Conservation (phyloP, 2,329 filamentous ascomycete genomes). For the Thielaviopsis musarum region DNA sequence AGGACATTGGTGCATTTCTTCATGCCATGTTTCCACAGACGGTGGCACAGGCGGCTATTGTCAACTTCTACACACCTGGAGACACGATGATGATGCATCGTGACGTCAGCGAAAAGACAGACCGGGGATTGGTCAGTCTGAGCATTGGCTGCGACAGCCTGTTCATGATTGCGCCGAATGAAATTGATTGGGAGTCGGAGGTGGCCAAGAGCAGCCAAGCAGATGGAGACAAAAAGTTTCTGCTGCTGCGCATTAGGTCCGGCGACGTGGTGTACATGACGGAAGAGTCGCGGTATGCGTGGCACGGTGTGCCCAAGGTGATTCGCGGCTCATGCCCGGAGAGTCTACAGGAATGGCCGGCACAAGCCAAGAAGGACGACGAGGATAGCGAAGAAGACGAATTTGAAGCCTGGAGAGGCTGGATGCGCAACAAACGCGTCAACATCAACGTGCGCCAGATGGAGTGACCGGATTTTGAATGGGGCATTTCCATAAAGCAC, state of each 20-base stretch:
- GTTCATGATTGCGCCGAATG: constrained; percentile 63
- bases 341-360: constrained; percentile 61
- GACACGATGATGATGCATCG: constrained; percentile 87
- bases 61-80: constrained; percentile 81
- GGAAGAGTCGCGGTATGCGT: constrained; percentile 65
- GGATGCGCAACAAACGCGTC: constrained; percentile 76
- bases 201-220: constrained; percentile 14
- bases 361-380: constrained; percentile 12
- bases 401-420: constrained; percentile 59
- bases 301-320: constrained; percentile 90
- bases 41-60: constrained; percentile 71
- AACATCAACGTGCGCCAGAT: constrained; percentile 92
- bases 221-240: constrained; percentile 27
- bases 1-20: constrained; percentile 53
- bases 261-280: constrained; percentile 89
- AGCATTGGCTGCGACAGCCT: constrained; percentile 82
- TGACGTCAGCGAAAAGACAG: constrained; percentile 75
- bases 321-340: constrained; percentile 61
- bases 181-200: constrained; percentile 16
- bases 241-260: constrained; percentile 54
- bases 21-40: constrained; percentile 59
- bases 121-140: constrained; percentile 64
- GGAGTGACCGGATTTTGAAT: constrained; percentile 27
- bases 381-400: constrained; percentile 20
- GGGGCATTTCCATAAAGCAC: not conserved